Conservation (phyloP, 2,329 filamentous ascomycete genomes). For the Drechslerella stenobrocha region DNA sequence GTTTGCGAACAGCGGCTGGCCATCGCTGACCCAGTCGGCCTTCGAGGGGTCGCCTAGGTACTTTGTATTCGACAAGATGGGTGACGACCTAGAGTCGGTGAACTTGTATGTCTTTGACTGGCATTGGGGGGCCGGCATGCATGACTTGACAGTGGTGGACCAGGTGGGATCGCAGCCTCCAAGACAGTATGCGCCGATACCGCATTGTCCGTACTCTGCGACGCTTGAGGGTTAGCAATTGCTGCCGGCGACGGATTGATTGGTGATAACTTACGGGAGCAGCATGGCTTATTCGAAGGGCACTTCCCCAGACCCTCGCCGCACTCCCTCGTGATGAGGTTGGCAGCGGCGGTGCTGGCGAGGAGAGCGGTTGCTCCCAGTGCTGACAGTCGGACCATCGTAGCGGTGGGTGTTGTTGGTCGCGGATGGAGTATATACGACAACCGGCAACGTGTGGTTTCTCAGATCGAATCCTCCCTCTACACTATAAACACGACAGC, state of each 20-base stretch:
- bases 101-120: conserved; percentile 73
- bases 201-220: conserved; percentile 86
- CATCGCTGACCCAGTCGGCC: conserved; percentile 86
- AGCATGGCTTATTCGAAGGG: conserved; percentile 73
- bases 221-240: neutral
- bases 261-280: conserved; percentile 68
- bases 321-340: conserved; percentile 50
- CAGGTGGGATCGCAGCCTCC: conserved; percentile 89
- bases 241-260: neutral
- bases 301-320: conserved; percentile 64
- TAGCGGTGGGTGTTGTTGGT: neutral
- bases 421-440: neutral
- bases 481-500: no score
- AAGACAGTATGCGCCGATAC: conserved; percentile 86
- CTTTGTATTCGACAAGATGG: conserved; percentile 65
- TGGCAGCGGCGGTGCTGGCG: conserved; percentile 26
- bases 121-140: conserved; percentile 82
- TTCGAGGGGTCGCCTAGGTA: conserved; percentile 82
- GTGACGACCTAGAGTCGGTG: conserved; percentile 69
- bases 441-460: no score
- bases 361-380: conserved; percentile 24
- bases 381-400: conserved; percentile 38
- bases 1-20: conserved; percentile 70
- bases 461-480: no score
- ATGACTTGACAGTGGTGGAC: conserved; percentile 81